Conservation (phyloP, 305 asterid genomes). For the Fraxinus sp. region DNA sequence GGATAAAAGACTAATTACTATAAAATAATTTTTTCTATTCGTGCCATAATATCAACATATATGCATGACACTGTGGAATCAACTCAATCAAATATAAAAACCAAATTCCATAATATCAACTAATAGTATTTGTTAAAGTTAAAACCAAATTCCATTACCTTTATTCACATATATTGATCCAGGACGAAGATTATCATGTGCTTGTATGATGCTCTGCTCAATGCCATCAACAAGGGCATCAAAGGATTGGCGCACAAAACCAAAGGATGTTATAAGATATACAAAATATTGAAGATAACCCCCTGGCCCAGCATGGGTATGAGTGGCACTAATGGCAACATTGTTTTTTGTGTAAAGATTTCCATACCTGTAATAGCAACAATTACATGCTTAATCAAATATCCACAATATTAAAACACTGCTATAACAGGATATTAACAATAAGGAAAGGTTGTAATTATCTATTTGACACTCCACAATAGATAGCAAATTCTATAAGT, state of each 20-base stretch:
- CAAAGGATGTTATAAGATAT: conserved; percentile 89
- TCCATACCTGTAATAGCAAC: conserved; percentile 65
- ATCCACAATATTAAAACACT: conserved; percentile 8
- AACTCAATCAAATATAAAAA: background rate
- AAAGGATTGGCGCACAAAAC: conserved; percentile 95
- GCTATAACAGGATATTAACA: background rate
- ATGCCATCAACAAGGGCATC: conserved; percentile 95
- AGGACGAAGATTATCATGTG: conserved; percentile 85
- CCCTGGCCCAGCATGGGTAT: conserved; percentile 98
- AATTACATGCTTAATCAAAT: conserved; percentile 13
- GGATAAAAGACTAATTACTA: background rate
- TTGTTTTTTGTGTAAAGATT: conserved; percentile 77
- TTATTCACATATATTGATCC: conserved; percentile 82
- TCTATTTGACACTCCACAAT: background rate
- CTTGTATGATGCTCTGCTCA: conserved; percentile 84
- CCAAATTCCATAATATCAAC: background rate
- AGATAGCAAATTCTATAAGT: background rate
- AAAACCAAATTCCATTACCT: conserved; percentile 47
- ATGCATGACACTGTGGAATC: background rate
- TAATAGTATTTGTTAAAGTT: background rate
- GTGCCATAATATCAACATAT: background rate
- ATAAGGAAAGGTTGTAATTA: background rate
- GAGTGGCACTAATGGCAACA: conserved; percentile 95
- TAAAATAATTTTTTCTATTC: background rate
- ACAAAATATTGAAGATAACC: conserved; percentile 94